phyloP scores from a whole-genome alignment of 73 alveolate genomes.

The Loxodes magnus region DNA sequence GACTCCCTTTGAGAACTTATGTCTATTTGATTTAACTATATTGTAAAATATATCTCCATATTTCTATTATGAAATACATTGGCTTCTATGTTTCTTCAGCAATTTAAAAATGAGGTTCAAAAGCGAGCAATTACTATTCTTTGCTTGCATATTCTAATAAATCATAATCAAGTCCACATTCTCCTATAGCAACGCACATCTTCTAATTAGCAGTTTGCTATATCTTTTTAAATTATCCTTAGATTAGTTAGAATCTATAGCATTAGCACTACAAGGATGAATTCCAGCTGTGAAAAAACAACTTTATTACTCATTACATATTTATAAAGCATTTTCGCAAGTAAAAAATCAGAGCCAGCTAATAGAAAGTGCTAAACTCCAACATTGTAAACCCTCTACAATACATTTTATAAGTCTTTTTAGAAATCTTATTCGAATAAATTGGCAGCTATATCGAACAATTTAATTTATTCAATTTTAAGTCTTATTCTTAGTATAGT shows the following conservation, averaged over 20 bases:
- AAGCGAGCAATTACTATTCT: constrained; percentile 72
- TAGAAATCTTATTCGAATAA: constrained; percentile 76
- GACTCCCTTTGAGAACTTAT: constrained; percentile 79
- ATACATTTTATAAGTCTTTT: constrained; percentile 75
- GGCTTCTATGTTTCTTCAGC: constrained; percentile 89
- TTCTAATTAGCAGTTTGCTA: constrained; percentile 35
- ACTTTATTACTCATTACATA: constrained; percentile 43
- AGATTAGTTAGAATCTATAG: constrained; percentile 37
- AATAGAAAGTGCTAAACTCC: constrained; percentile 81
- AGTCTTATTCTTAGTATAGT: no score
- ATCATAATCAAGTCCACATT: constrained; percentile 97
- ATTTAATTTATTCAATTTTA: no score
- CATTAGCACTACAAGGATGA: constrained; percentile 95
- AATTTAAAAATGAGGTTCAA: constrained; percentile 89
- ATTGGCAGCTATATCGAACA: constrained; percentile 96
- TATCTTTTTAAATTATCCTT: constrained; percentile 47
- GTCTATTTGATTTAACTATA: constrained; percentile 75
- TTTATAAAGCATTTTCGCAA: constrained; percentile 49
- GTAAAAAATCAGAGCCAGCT: constrained; percentile 83
- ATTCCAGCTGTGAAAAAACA: constrained; percentile 84
- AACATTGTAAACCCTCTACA: constrained; percentile 67
- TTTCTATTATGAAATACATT: constrained; percentile 89
- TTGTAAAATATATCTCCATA: constrained; percentile 82
- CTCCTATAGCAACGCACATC: constrained; percentile 86
- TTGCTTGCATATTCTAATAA: constrained; percentile 81